phyloP scores from a whole-genome alignment of 2,329 filamentous ascomycete genomes.

The Botryotinia narcissicola region DNA sequence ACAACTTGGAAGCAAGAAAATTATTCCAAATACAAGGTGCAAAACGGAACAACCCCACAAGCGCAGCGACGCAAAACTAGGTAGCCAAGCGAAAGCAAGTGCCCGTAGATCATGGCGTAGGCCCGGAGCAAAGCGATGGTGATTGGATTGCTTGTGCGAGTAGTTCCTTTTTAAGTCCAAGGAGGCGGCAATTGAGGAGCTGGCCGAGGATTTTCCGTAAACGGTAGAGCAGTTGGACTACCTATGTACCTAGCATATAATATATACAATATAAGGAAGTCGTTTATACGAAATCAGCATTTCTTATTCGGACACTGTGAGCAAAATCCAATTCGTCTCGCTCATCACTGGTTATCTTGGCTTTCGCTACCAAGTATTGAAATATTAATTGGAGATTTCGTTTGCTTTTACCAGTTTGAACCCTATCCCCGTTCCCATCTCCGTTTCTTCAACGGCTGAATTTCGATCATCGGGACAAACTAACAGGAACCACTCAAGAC shows the following conservation, averaged over 20 bases:
- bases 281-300: not conserved
- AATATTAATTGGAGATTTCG: not conserved
- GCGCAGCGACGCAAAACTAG: not conserved
- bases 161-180: not conserved
- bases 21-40: slow-evolving; percentile 16
- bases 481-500: not conserved
- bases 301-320: not conserved
- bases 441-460: slow-evolving; percentile 15
- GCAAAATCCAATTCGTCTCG: not conserved
- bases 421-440: not conserved
- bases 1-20: not conserved
- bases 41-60: slow-evolving; percentile 8
- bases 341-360: not conserved
- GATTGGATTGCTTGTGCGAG: slow-evolving; percentile 12
- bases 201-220: slow-evolving; percentile 7
- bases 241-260: not conserved
- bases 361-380: not conserved
- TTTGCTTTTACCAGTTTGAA: not conserved
- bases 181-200: slow-evolving; percentile 3
- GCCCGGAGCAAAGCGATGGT: not conserved
- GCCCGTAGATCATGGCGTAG: slow-evolving; percentile 16
- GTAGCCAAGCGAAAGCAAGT: slow-evolving; percentile 7
- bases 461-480: not conserved
- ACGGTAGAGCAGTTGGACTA: not conserved
- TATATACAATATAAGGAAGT: not conserved